These are phyloP conservation scores for Phytophthora syringae DNA, from an alignment of 352 stramenopile species.

Conservation along the genomic window DNA sequence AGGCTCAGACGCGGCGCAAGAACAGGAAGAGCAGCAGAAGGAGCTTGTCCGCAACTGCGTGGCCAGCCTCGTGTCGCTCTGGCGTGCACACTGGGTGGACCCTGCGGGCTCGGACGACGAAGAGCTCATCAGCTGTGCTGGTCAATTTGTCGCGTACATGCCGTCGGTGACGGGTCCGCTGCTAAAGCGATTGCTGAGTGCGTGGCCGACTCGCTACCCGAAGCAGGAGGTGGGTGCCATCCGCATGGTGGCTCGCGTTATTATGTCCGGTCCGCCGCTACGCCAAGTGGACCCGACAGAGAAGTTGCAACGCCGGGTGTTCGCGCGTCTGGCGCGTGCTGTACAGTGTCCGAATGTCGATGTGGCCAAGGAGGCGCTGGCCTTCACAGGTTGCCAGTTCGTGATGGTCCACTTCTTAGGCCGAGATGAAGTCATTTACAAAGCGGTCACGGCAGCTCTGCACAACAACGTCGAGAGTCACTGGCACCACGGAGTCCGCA, in stretches of 20 bases:
- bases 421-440: slow-evolving; percentile 69
- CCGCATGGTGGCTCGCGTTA: slow-evolving; percentile 81
- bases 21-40: slow-evolving; percentile 39
- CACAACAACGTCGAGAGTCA: slow-evolving; percentile 65
- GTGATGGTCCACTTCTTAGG: slow-evolving; percentile 78
- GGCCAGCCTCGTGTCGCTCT: slow-evolving; percentile 66
- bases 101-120: slow-evolving; percentile 78
- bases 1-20: slow-evolving; percentile 24
- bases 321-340: slow-evolving; percentile 60
- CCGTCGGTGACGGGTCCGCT: slow-evolving; percentile 59
- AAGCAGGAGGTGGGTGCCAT: slow-evolving; percentile 78
- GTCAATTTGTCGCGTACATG: slow-evolving; percentile 88
- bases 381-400: slow-evolving; percentile 87
- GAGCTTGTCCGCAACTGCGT: slow-evolving; percentile 81
- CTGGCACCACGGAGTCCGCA: slow-evolving; percentile 78
- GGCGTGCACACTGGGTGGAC: slow-evolving; percentile 81
- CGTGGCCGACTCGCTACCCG: slow-evolving; percentile 75
- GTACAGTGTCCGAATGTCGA: slow-evolving; percentile 70
- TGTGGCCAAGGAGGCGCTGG: slow-evolving; percentile 81
- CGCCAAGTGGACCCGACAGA: slow-evolving; percentile 46
- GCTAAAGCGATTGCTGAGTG: slow-evolving; percentile 57
- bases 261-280: slow-evolving; percentile 82
- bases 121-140: slow-evolving; percentile 82
- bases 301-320: slow-evolving; percentile 56
- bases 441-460: slow-evolving; percentile 65